These are phyloP conservation scores for Erigeron canadensis DNA, from an alignment of 129 eudicot species.

Conservation along the genomic window DNA sequence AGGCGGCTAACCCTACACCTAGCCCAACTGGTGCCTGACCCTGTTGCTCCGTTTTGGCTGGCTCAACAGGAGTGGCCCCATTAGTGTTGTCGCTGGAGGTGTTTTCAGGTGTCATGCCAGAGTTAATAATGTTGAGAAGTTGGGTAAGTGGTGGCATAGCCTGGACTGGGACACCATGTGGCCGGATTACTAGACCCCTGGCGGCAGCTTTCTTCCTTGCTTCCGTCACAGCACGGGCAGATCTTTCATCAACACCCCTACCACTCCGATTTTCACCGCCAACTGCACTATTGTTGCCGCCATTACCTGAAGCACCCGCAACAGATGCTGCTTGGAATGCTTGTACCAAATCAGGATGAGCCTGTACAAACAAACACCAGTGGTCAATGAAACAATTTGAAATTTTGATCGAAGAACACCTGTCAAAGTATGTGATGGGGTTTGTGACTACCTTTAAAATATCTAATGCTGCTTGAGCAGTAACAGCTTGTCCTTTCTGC, in stretches of 20 bases:
- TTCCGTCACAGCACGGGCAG: conserved; percentile 78
- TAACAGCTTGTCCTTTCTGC: conserved; percentile 86
- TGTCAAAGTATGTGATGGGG: background rate
- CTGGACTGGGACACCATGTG: conserved; percentile 66
- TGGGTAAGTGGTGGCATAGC: conserved; percentile 65
- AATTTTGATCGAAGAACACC: background rate
- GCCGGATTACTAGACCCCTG: conserved; percentile 59
- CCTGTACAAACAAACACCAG: conserved; percentile 33
- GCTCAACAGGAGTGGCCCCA: conserved; percentile 30
- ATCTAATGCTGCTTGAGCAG: conserved; percentile 87
- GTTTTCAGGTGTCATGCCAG: conserved; percentile 49
- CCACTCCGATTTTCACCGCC: conserved; percentile 65
- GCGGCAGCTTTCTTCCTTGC: conserved; percentile 92
- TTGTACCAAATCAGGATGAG: conserved; percentile 72
- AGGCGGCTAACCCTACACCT: conserved; percentile 65
- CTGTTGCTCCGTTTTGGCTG: conserved; percentile 31
- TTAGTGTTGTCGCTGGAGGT: conserved; percentile 35
- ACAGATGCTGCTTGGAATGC: conserved; percentile 75
- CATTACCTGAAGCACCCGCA: conserved; percentile 49
- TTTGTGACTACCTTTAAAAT: conserved; percentile 57
- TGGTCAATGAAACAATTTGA: background rate
- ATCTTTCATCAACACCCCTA: conserved; percentile 84
- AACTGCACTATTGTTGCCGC: conserved; percentile 24
- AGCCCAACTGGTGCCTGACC: conserved; percentile 71
- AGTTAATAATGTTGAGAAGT: conserved; percentile 64